A percentile compares a stretch with the other conserved stretches of the same genome.
Evolutionary conservation across 2,329 filamentous ascomycete species (phyloP).

Genomic region (Fusarium keratoplasticum): DNA sequence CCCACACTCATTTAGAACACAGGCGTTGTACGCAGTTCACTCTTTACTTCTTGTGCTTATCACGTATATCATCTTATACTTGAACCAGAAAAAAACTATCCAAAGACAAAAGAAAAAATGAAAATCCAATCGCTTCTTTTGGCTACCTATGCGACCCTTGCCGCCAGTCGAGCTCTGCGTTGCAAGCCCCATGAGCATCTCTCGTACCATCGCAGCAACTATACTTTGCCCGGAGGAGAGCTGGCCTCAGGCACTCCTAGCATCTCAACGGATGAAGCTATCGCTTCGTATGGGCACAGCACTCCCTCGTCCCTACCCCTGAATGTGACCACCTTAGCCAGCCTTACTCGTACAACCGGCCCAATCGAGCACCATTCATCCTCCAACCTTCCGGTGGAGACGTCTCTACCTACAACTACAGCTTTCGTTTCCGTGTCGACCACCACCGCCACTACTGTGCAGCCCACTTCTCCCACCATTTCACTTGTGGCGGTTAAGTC

Average conservation of each 20-base stretch:
- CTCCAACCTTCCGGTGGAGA: neutral
- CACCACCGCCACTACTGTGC: neutral
- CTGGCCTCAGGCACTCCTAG: neutral
- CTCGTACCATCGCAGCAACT: neutral
- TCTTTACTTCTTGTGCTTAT: neutral
- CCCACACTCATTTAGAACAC: neutral
- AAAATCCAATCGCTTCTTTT: neutral
- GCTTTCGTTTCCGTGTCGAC: neutral
- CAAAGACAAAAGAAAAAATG: neutral
- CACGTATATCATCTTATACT: neutral
- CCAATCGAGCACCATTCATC: neutral
- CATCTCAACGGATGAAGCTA: neutral
- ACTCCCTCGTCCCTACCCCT: neutral
- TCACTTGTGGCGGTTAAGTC: neutral
- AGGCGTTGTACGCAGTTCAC: neutral
- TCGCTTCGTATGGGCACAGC: neutral
- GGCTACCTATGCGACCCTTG: neutral
- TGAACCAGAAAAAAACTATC: neutral
- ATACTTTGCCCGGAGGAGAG: neutral
- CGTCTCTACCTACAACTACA: neutral
- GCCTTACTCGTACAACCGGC: neutral
- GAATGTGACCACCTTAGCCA: neutral
- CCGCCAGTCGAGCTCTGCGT: neutral
- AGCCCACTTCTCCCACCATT: neutral
- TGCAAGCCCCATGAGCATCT: neutral